Evolutionary conservation across 352 stramenopile genomes (phyloP).

Genomic region (Blastocystis sp.): DNA sequence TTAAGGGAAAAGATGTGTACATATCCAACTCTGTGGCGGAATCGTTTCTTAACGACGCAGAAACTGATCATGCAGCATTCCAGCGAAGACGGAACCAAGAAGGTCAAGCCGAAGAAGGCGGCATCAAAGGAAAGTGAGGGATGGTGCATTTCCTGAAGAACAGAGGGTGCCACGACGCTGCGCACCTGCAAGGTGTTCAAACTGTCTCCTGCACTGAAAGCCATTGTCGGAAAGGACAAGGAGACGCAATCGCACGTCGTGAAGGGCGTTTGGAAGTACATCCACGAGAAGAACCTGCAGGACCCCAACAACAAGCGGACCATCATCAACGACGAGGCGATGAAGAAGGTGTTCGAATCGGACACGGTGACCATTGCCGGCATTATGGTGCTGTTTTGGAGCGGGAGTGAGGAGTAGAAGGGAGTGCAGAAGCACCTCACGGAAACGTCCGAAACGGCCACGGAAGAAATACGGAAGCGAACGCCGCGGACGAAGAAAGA

Average conservation of each 20-base stretch:
- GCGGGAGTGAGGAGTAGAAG: background rate
- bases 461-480: background rate
- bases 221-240: conserved; percentile 79
- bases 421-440: background rate
- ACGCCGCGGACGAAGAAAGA: background rate
- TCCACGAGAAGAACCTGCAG: conserved; percentile 88
- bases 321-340: conserved; percentile 84
- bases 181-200: background rate
- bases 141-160: background rate
- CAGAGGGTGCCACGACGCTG: background rate
- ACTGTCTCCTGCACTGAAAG: conserved; percentile 75
- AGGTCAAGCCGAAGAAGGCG: background rate
- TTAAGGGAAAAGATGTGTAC: background rate
- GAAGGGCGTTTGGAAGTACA: conserved; percentile 90
- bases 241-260: conserved; percentile 86
- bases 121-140: background rate
- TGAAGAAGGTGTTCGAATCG: conserved; percentile 74
- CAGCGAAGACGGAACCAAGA: background rate
- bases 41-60: background rate
- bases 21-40: background rate
- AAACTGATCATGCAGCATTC: background rate
- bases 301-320: conserved; percentile 87
- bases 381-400: conserved; percentile 58
- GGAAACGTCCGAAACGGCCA: background rate
- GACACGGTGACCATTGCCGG: conserved; percentile 73